Base-by-base conservation (phyloP, 1,284 basidiomycete genomes). In the Pisolithus thermaeus region DNA sequence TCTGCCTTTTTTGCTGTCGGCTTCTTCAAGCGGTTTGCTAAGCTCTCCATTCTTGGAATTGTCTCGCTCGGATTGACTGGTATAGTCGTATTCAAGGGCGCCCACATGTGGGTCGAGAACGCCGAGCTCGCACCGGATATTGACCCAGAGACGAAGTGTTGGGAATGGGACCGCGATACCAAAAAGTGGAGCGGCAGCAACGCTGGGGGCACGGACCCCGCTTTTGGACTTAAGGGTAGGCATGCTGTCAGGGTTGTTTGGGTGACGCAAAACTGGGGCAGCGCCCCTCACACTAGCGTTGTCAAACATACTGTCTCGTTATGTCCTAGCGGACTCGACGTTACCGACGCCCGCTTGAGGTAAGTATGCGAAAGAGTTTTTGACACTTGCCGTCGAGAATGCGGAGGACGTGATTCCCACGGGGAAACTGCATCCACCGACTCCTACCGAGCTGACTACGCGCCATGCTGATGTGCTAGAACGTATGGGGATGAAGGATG, bases 241-340 rank as follows among this genome's bases (percentile, higher is more conserved):
- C 82, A 87, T 64, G 77, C 80, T 20, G 70, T 90, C 0, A 80
- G 90, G 37, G 78, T 78, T 28, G 87, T 90, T 9, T 92, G 88
- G 88, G 83, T 87, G 68, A 80, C 82, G 4, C 78, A 83, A 58
- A 74, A 87, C 59, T 88, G 84, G 84, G 85, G 83, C 7, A 75
- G 77, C 8, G 83, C 81, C 7, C 70, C 73, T 16, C 64, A 58
- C 23, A 64, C 66, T 9, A 69, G 67, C 45, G 68, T 73, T 30
- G 67, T 76, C 36, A 64, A 66, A 25, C 68, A 76, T 20, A 70
- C 70, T 30, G 68, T 69, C 16, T 62, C 68, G 12, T 57, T 63
- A 16, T 68, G 70, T 20, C 63, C 66, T 30, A 66, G 68, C 49
- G 68, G 69, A 12, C 63, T 78, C 52, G 70, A 72, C 45, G 67